Conservation (phyloP, 495 filamentous ascomycete genomes). For the Parathielavia hyrcaniae region DNA sequence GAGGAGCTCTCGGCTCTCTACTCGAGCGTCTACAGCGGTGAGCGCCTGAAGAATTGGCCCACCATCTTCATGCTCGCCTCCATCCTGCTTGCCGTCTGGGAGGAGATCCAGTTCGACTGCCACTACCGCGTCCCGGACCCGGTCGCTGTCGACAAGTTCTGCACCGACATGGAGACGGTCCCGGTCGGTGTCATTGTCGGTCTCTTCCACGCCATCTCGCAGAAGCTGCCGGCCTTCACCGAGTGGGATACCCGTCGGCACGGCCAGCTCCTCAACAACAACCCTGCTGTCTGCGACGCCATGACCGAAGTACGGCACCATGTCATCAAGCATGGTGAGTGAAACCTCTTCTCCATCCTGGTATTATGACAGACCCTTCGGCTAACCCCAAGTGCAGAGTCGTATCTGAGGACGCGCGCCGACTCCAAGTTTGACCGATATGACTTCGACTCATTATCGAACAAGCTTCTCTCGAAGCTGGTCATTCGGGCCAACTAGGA, state of each 20-base stretch:
- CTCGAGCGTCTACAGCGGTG: constrained; percentile 87
- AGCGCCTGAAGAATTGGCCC: constrained; percentile 93
- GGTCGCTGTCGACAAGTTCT: constrained; percentile 81
- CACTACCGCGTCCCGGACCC: constrained; percentile 84
- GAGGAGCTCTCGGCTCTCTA: constrained; percentile 86
- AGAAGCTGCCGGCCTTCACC: constrained; percentile 80
- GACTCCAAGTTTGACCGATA: constrained; percentile 72
- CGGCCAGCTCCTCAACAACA: constrained; percentile 78
- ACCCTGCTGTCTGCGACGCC: constrained; percentile 81
- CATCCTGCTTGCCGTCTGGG: constrained; percentile 86
- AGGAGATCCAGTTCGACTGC: constrained; percentile 95
- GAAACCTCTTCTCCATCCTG: not conserved
- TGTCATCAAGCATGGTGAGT: constrained; percentile 81
- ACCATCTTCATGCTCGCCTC: constrained; percentile 93
- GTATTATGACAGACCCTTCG: no score
- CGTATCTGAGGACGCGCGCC: constrained; percentile 50
- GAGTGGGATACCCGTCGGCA: constrained; percentile 90
- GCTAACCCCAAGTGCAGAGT: constrained; percentile 37
- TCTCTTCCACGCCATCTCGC: constrained; percentile 90
- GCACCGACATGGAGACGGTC: constrained; percentile 86
- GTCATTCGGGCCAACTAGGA: constrained; percentile 83
- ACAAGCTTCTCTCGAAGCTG: constrained; percentile 89
- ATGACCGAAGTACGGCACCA: constrained; percentile 90
- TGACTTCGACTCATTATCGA: constrained; percentile 88
- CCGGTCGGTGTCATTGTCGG: constrained; percentile 92